Evolutionary conservation across 2,329 filamentous ascomycete genomes (phyloP).

Genomic region (Calonectria pauciramosa): DNA sequence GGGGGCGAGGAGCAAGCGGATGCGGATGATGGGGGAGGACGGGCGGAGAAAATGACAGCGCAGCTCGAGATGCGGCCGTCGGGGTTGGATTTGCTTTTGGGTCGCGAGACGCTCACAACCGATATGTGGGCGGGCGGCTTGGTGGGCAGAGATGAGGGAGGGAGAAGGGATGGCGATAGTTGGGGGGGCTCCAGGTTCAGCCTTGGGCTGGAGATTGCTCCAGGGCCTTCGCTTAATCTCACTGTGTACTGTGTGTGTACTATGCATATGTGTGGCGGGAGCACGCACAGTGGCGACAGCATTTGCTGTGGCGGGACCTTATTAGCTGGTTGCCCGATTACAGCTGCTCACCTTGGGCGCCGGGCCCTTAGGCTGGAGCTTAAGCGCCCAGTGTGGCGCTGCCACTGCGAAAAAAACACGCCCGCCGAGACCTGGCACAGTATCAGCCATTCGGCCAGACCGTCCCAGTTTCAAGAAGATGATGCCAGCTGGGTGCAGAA

Average conservation of each 20-base stretch:
- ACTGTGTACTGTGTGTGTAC: slow-evolving; percentile 32
- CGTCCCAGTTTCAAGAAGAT: slow-evolving; percentile 4
- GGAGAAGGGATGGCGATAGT: slow-evolving; percentile 25
- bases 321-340: slow-evolving; percentile 10
- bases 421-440: slow-evolving; percentile 14
- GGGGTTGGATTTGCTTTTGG: slow-evolving; percentile 5
- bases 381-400: slow-evolving; percentile 21
- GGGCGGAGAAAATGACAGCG: slow-evolving; percentile 7
- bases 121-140: slow-evolving; percentile 18
- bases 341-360: slow-evolving; percentile 5
- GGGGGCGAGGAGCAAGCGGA: slow-evolving; percentile 28
- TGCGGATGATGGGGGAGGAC: slow-evolving; percentile 26
- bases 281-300: slow-evolving; percentile 21
- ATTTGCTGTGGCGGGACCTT: slow-evolving; percentile 22
- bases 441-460: neutral
- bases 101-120: slow-evolving; percentile 19
- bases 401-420: slow-evolving; percentile 3
- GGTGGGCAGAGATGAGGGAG: slow-evolving; percentile 27
- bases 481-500: neutral
- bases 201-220: slow-evolving; percentile 36
- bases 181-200: slow-evolving; percentile 27
- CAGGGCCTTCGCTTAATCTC: slow-evolving; percentile 27
- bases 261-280: slow-evolving; percentile 35
- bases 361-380: slow-evolving; percentile 12
- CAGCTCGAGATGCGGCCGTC: slow-evolving; percentile 1